A percentile compares a stretch with the other conserved stretches of the same genome.
Conservation (phyloP, 1,139 yeast species). For the Pichia sp. region DNA sequence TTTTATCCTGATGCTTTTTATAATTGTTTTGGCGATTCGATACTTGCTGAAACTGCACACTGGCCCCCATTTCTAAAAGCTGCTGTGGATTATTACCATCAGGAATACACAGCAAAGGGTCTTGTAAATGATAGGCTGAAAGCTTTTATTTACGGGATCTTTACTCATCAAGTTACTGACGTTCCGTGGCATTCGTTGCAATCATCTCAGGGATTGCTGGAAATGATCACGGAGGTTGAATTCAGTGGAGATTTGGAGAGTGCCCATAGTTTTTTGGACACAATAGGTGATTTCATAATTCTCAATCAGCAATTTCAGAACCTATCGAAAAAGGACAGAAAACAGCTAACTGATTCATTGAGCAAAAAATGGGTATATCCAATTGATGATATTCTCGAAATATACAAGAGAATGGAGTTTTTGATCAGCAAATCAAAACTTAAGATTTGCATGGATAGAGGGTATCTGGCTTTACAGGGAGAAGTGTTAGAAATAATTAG, state of each 20-base stretch:
- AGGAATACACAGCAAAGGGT: slow-evolving; percentile 21
- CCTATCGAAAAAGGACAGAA: slow-evolving; percentile 15
- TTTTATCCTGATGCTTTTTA: slow-evolving; percentile 60
- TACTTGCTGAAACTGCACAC: slow-evolving; percentile 50
- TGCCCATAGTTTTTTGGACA: slow-evolving; percentile 46
- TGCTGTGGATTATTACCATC: slow-evolving; percentile 34
- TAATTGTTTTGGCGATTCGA: slow-evolving; percentile 39
- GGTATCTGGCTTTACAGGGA: slow-evolving; percentile 37
- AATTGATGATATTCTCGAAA: slow-evolving; percentile 28
- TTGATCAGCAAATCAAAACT: slow-evolving; percentile 23
- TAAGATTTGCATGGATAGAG: slow-evolving; percentile 41
- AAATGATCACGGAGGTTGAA: slow-evolving; percentile 36
- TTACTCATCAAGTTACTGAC: slow-evolving; percentile 52
- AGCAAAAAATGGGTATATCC: slow-evolving; percentile 39
- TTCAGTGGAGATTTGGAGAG: slow-evolving; percentile 36
- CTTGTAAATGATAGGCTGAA: slow-evolving; percentile 27
- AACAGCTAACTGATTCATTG: slow-evolving; percentile 21
- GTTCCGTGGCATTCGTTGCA: slow-evolving; percentile 57
- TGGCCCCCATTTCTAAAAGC: slow-evolving; percentile 53
- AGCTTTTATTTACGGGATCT: slow-evolving; percentile 45
- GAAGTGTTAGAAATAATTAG: slow-evolving; percentile 27
- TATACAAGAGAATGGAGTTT: slow-evolving; percentile 29
- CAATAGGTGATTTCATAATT: slow-evolving; percentile 50
- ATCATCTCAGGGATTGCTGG: slow-evolving; percentile 41
- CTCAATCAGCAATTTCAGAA: slow-evolving; percentile 30